phyloP scores from a whole-genome alignment of 768 basidiomycete species.

The Boletus pseudo-olivaceus region DNA sequence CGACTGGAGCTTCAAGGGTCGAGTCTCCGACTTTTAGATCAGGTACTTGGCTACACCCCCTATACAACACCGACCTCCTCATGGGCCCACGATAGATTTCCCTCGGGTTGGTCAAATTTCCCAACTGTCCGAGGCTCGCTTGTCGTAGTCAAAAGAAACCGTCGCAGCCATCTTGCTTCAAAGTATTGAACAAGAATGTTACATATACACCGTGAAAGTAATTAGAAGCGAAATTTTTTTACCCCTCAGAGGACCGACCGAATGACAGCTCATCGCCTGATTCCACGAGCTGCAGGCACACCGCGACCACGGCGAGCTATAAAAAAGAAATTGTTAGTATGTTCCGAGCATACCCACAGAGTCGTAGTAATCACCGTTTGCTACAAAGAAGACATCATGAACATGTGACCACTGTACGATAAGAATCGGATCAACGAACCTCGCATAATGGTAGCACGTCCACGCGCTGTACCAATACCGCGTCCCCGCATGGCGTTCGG shows the following conservation, averaged over 20 bases:
- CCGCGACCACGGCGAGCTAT: constrained; percentile 86
- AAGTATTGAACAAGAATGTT: constrained; percentile 5
- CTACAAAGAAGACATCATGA: constrained; percentile 39
- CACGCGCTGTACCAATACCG: constrained; percentile 98
- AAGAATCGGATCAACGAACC: constrained; percentile 50
- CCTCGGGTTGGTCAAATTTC: too few relatives aligned
- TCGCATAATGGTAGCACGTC: constrained; percentile 97
- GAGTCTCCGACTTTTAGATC: constrained; percentile 77
- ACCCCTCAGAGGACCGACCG: background rate
- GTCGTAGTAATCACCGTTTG: constrained; percentile 58
- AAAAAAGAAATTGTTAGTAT: constrained; percentile 14
- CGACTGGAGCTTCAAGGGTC: constrained; percentile 90
- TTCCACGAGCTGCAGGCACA: constrained; percentile 71
- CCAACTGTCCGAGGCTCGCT: too few relatives aligned
- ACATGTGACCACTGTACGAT: constrained; percentile 5
- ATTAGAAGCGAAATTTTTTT: constrained; percentile 11
- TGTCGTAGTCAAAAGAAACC: background rate
- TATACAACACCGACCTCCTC: background rate
- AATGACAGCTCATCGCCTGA: constrained; percentile 58
- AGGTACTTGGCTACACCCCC: background rate
- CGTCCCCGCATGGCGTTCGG: constrained; percentile 98
- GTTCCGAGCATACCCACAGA: background rate
- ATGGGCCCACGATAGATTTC: background rate
- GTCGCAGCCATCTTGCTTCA: background rate
- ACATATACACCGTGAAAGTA: constrained; percentile 16